These are phyloP conservation scores for Cornus suecica DNA, from an alignment of 148 eudicot genomes.

Conservation along the genomic window DNA sequence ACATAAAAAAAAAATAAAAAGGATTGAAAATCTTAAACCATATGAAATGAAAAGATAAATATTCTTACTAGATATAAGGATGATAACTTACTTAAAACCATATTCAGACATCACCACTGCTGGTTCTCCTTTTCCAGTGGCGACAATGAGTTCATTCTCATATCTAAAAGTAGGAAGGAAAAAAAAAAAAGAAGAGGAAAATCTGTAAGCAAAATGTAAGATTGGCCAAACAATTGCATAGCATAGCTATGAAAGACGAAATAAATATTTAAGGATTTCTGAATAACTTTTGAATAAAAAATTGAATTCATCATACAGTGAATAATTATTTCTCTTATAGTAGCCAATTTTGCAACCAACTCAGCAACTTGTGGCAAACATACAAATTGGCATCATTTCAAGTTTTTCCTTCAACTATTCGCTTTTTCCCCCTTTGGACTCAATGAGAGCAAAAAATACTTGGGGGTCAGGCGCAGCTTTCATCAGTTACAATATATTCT, in stretches of 20 bases:
- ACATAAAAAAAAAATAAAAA: constrained; percentile 3
- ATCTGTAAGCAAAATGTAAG: background rate
- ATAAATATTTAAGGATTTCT: background rate
- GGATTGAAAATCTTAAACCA: background rate
- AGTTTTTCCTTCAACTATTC: background rate
- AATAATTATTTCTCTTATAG: background rate
- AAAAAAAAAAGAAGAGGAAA: constrained; percentile 3
- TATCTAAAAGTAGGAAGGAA: constrained; percentile 19
- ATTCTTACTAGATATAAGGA: background rate
- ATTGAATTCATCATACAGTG: background rate
- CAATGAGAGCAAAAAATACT: background rate
- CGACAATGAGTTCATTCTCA: constrained; percentile 48
- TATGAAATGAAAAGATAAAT: background rate
- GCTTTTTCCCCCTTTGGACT: background rate
- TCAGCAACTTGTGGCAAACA: background rate
- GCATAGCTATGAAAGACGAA: too few relatives aligned
- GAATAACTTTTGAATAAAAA: background rate
- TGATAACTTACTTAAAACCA: constrained; percentile 51
- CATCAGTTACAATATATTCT: background rate
- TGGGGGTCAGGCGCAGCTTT: background rate
- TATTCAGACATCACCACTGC: constrained; percentile 51
- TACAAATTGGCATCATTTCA: background rate
- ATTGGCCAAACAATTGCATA: background rate
- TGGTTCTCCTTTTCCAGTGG: constrained; percentile 55
- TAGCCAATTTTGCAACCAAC: background rate